Evolutionary conservation across 2,329 filamentous ascomycete species (phyloP).

Genomic region (Phialophora tarda): DNA sequence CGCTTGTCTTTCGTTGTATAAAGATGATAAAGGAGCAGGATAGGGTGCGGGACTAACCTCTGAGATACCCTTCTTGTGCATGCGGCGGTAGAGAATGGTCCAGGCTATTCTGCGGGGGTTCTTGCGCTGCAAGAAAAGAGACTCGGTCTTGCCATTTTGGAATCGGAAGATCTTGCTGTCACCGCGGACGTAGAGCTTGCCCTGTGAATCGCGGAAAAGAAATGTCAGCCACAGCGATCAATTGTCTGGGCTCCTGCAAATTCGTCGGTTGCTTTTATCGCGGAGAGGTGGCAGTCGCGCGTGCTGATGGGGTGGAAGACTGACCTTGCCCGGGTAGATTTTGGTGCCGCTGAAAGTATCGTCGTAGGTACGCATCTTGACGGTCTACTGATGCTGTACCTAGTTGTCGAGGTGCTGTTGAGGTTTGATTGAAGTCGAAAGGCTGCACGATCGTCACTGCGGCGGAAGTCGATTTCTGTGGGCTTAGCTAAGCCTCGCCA

Average conservation of each 20-base stretch:
- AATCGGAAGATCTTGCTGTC: slow-evolving; percentile 99
- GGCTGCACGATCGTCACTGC: slow-evolving; percentile 4
- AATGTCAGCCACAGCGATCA: slow-evolving; percentile 1
- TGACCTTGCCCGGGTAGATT: slow-evolving; percentile 81
- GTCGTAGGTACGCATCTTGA: slow-evolving; percentile 78
- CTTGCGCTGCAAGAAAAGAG: slow-evolving; percentile 99
- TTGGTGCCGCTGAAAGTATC: slow-evolving; percentile 77
- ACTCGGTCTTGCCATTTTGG: slow-evolving; percentile 99
- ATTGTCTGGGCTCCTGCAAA: not conserved
- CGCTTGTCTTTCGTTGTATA: not conserved
- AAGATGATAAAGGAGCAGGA: not conserved
- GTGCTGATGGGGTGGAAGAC: slow-evolving; percentile 41
- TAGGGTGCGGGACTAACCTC: slow-evolving; percentile 72
- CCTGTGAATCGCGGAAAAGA: slow-evolving; percentile 58
- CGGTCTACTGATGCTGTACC: slow-evolving; percentile 42
- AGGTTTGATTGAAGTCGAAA: slow-evolving; percentile 18
- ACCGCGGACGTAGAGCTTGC: slow-evolving; percentile 99
- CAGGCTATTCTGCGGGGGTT: slow-evolving; percentile 99
- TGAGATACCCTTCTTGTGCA: slow-evolving; percentile 99
- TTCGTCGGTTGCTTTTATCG: not conserved
- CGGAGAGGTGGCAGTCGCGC: not conserved
- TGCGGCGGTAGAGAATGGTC: slow-evolving; percentile 97
- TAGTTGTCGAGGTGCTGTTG: slow-evolving; percentile 20
- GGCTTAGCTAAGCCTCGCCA: slow-evolving; percentile 9
- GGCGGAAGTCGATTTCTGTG: slow-evolving; percentile 23